Percentiles rank a stretch among this genome's conserved stretches.
Evolutionary conservation across 2,329 filamentous ascomycete species (phyloP).

Genomic region (Aquanectria penicillioides): DNA sequence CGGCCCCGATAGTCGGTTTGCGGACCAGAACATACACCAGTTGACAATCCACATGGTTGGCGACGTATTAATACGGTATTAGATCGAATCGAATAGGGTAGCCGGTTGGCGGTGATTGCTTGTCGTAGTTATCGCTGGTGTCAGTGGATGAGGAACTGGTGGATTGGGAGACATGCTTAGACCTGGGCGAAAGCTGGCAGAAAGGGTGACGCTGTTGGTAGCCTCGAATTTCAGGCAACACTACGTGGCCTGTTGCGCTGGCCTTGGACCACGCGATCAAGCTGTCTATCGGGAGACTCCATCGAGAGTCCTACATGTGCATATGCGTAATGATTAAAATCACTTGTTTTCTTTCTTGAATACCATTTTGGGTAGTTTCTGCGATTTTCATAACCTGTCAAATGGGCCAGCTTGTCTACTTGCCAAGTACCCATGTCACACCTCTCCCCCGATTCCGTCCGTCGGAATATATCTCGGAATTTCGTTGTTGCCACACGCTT

Average conservation of each 20-base stretch:
- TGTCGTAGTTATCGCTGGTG: conserved; percentile 39
- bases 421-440: too few relatives aligned
- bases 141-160: conserved; percentile 33
- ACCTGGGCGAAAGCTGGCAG: conserved; percentile 42
- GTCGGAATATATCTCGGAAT: background rate
- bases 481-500: too few relatives aligned
- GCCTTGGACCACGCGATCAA: conserved; percentile 27
- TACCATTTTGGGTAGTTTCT: too few relatives aligned
- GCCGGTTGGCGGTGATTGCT: conserved; percentile 23
- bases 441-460: background rate
- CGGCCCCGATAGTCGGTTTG: conserved; percentile 16
- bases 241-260: conserved; percentile 35
- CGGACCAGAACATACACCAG: conserved; percentile 77
- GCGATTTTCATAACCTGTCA: too few relatives aligned
- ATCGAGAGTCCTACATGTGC: conserved; percentile 1
- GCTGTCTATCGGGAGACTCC: conserved; percentile 18
- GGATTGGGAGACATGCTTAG: conserved; percentile 32
- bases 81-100: conserved; percentile 31
- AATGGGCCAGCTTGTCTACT: too few relatives aligned
- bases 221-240: conserved; percentile 40
- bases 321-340: background rate
- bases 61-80: conserved; percentile 36
- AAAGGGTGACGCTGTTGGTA: conserved; percentile 35
- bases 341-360: background rate
- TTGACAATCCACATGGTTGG: conserved; percentile 89